Evolutionary conservation across 805 yeast genomes (phyloP), one percentile per base, ranked within the genome.

Genomic region (Priceomyces medius): DNA sequence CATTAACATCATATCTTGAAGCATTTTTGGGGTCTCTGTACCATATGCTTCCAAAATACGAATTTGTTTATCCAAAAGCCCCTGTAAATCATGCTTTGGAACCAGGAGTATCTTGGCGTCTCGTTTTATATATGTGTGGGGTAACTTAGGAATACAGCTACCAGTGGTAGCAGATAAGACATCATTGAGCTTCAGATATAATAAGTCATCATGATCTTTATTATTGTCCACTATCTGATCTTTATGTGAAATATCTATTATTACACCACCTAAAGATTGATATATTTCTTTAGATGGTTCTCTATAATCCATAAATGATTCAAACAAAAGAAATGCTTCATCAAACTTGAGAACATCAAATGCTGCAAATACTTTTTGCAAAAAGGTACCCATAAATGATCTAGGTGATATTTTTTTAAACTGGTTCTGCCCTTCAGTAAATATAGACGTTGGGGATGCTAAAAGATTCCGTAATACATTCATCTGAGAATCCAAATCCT

Each of bases 51-150:
- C 85, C 17, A 81, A 53, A 4, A 76, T 58, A 19, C 66, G 64
- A 3, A 82, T 75, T 45, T 82, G 86, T 33, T 73, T 68, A 31
- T 76, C 75, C 16, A 82, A 57, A 38, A 81, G 55, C 10, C 64
- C 62, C 7, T 74, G 66, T 10, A 81, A 49, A 51, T 79, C 85
- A 28, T 69, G 66, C 39, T 76, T 76, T 1, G 85, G 75, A 1
- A 78, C 56, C 4, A 77, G 63, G 1, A 64, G 42, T 7, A 66
- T 42, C 3, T 61, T 50, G 3, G 44, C 45, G 18, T 7, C 28
- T 12, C 4, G 42, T 20, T 24, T 35, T 19, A 28, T 38, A 35
- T 27, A 31, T 20, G 23, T 31, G 27, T 44, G 38, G 9, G 48
- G 37, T 10, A 38, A 20, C 14, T 37, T 35, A 9, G 48, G 48